Base-by-base conservation (phyloP, 2,329 filamentous ascomycete species). In the Alternaria triticina region DNA sequence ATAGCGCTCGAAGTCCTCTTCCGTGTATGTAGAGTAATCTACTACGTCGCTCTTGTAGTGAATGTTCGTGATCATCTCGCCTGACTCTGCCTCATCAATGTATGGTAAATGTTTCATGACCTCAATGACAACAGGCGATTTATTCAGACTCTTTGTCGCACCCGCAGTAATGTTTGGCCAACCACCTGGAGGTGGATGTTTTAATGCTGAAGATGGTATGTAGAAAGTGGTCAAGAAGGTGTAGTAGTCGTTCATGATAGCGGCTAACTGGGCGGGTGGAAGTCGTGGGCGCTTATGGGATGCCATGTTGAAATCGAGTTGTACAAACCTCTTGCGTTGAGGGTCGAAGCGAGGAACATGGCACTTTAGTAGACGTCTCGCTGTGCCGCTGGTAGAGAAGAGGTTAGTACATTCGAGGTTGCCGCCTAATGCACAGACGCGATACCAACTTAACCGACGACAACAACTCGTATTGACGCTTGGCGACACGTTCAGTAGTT, bases 61-160 rank as follows among this genome's bases (percentile, higher is more conserved):
- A 13, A 66, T 61, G 22, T 64, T 51, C 6, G 54, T 61, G 5
- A 56, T 15, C 56, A 66, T 58, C 7, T 57, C 22, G 6, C 27
- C 6, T 1, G 60, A 6, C 4, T 54, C 30, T 2, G 30, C 23
- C 25, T 54, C 51, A 27, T 54, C 65, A 6, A 68, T 60, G 43
- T 66, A 66, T 4, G 62, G 57, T 11, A 69, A 25, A 40, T 62
- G 57, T n/a, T 47, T 61, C 13, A 66, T 51, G 4, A 68, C 59
- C 27, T 67, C 62, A 25, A 68, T 57, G 3, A 64, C 65, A 11
- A 46, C 46, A 8, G 28, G 45, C 6, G 59, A 46, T 40, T 57
- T 66, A 5, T 28, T 23, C 10, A 61, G 49, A 5, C 15, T 23
- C 23, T 30, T 43, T 13, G 49, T 65, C 25, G 49, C 54, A 6